Evolutionary conservation across 768 basidiomycete genomes (phyloP).

Genomic region (Cytidiella melzeri): DNA sequence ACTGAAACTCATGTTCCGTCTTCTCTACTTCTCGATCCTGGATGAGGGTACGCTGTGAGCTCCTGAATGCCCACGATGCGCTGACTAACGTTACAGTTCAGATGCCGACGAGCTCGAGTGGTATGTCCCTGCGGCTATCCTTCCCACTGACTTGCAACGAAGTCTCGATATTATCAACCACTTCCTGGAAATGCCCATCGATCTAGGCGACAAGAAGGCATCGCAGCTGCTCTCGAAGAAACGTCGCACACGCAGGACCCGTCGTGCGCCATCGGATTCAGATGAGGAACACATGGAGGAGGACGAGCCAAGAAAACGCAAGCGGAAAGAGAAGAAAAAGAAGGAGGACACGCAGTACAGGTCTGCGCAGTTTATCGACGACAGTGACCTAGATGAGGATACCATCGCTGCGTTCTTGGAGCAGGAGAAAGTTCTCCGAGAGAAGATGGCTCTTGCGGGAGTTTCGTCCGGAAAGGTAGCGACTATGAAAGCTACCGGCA

Average conservation of each 20-base stretch:
- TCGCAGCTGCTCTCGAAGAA: conserved; percentile 67
- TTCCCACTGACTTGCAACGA: conserved; percentile 60
- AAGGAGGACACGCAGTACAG: conserved; percentile 76
- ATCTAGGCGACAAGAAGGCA: conserved; percentile 73
- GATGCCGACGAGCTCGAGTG: conserved; percentile 75
- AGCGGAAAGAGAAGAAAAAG: conserved; percentile 43
- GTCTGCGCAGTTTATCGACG: conserved; percentile 86
- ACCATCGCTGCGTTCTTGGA: conserved; percentile 80
- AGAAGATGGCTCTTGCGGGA: conserved; percentile 37
- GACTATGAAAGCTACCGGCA: conserved; percentile 43
- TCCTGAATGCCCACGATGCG: too few species aligned
- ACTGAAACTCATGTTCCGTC: conserved; percentile 79
- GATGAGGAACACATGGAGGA: conserved; percentile 37
- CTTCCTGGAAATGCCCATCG: conserved; percentile 76
- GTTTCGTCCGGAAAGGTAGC: conserved; percentile 39
- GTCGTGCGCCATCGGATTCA: conserved; percentile 41
- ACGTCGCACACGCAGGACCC: conserved; percentile 41
- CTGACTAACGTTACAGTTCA: conserved; percentile 24
- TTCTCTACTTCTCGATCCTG: conserved; percentile 63
- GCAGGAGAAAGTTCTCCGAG: conserved; percentile 59
- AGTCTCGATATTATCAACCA: conserved; percentile 74
- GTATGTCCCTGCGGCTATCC: conserved; percentile 71
- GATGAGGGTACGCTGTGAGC: conserved; percentile 50
- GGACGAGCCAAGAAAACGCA: conserved; percentile 30
- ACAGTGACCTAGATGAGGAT: conserved; percentile 80